phyloP scores from a whole-genome alignment of 495 filamentous ascomycete genomes.

The Paragyromitra xinjiangensis region DNA sequence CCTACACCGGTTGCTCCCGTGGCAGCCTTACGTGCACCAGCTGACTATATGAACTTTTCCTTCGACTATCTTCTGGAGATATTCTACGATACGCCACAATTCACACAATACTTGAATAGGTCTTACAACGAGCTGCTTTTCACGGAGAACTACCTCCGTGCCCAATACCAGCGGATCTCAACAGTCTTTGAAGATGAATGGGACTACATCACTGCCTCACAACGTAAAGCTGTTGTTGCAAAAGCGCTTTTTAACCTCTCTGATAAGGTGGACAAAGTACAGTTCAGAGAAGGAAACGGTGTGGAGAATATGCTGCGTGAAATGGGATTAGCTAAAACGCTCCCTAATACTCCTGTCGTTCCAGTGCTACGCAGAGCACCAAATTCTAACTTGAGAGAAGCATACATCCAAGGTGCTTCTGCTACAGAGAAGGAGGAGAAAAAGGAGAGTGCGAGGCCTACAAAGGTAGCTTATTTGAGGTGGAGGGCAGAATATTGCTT shows the following conservation, averaged over 20 bases:
- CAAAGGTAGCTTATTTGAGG: constrained; percentile 27
- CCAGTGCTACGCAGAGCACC: not conserved
- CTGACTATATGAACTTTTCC: constrained; percentile 6
- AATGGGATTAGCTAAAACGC: constrained; percentile 27
- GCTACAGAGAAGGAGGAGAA: constrained; percentile 3
- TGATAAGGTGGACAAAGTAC: constrained; percentile 26
- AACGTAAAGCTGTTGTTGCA: constrained; percentile 36
- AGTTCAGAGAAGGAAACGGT: constrained; percentile 15
- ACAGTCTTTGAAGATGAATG: constrained; percentile 46
- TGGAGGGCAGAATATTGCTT: constrained; percentile 53
- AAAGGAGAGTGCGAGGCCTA: not conserved
- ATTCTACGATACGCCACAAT: constrained; percentile 43
- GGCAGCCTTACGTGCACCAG: not conserved
- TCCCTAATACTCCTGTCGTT: not conserved
- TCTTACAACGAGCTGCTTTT: constrained; percentile 46
- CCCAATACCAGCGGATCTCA: constrained; percentile 42
- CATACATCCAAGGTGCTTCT: constrained; percentile 7
- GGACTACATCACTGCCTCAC: constrained; percentile 32
- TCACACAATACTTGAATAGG: constrained; percentile 31
- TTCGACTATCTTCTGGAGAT: constrained; percentile 33
- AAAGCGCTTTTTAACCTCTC: constrained; percentile 45
- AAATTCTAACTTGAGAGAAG: constrained; percentile 11
- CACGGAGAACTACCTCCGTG: constrained; percentile 40
- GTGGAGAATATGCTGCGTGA: constrained; percentile 30
- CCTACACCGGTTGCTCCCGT: not conserved